Conservation (phyloP, 306 rosid species). For the Sindora glabra region DNA sequence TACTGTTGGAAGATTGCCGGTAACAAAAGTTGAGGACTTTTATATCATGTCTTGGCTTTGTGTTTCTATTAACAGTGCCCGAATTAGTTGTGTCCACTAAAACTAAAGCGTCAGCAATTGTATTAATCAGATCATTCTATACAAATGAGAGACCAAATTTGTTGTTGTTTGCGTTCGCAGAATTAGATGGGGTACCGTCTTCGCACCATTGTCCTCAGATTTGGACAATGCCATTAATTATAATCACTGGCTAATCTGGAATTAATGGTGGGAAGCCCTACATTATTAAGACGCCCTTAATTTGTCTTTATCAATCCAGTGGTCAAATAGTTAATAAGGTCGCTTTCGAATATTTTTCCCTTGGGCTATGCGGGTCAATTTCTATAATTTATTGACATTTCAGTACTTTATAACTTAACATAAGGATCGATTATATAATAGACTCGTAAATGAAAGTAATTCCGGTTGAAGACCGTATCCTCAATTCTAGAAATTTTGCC, state of each 20-base stretch:
- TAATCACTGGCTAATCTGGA: not conserved
- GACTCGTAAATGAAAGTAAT: not conserved
- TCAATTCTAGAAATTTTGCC: not conserved
- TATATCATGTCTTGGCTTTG: constrained; percentile 40
- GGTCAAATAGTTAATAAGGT: constrained; percentile 2
- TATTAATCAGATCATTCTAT: constrained; percentile 69
- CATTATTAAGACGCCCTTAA: not conserved
- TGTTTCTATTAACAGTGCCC: constrained; percentile 17
- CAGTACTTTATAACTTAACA: not conserved
- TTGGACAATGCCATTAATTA: not conserved
- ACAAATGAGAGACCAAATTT: constrained; percentile 36
- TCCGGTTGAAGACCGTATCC: not conserved
- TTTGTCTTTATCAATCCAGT: constrained; percentile 17
- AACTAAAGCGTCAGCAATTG: constrained; percentile 22
- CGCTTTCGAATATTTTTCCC: not conserved
- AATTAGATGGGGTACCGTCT: constrained; percentile 25
- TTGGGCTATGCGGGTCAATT: not conserved
- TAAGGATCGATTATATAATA: not conserved
- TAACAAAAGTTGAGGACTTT: constrained; percentile 22
- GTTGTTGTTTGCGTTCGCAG: constrained; percentile 22
- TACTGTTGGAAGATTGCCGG: not conserved
- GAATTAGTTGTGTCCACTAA: constrained; percentile 23
- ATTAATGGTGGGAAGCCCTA: not conserved
- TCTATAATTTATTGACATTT: not conserved
- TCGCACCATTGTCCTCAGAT: constrained; percentile 17